Evolutionary conservation across 192 early-diverging fungal genomes (phyloP), one percentile per base, ranked within the genome.

Genomic region (Linnemannia hyalina): DNA sequence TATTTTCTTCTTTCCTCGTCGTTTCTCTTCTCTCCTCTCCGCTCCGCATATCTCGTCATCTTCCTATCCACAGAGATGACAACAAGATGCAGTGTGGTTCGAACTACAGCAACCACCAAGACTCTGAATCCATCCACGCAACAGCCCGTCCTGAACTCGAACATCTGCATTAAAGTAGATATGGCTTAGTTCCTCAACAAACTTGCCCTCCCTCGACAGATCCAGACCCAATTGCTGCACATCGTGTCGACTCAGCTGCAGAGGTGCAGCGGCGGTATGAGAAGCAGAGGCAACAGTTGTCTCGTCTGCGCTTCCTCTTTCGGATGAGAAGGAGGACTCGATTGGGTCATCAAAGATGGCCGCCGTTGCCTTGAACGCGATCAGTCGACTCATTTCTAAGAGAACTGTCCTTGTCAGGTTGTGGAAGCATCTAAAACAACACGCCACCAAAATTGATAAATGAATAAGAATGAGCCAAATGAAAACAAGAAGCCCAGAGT

Each of bases 151-250:
- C 41, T 78, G 74, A 35, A 87, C 81, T 26, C 75, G 65, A 35
- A 92, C 73, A 13, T 84, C 41, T 52, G 88, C 82, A 23, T 74
- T 82, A 80, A 91, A 91, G 68, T 92, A 92, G n/a, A 90, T 32
- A 36, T 65, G 73, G 26, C 83, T 78, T 10, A 92, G 79, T 52
- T 90, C 89, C 60, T 78, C 38, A 6, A 92, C 80, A 80, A 91
- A 89, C 11, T 52, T 70, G 2, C 49, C 81, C 80, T 92, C 92
- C 13, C 73, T 81, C 6, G 46, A 42, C 8, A 88, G 83, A 72
- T 92, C 90, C 29, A 92, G 69, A 0, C 92, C 90, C 38, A 92
- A 60, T 26, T 82, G 63, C 23, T 77, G 80, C 49, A 92, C 80
- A 35, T 92, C 88, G 16, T 88, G 76, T 13, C 81, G 55, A 57